Conservation (phyloP, 2,329 filamentous ascomycete genomes). For the Colletotrichum agaves region DNA sequence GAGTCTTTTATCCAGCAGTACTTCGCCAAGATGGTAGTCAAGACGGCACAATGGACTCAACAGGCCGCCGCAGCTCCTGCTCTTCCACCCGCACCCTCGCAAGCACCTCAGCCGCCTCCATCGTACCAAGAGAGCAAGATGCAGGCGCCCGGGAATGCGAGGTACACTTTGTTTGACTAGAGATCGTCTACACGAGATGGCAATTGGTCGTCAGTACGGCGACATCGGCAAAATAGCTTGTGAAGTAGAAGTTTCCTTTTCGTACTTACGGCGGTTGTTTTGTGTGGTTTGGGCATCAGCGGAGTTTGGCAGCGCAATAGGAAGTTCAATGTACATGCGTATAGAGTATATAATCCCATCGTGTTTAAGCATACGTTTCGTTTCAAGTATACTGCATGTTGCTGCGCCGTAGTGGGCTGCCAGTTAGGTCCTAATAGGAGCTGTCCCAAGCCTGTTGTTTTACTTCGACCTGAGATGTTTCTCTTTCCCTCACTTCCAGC, state of each 20-base stretch:
- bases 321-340: not conserved
- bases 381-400: no score
- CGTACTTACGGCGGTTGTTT: not conserved
- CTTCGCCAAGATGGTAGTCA: slow-evolving; percentile 75
- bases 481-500: no score
- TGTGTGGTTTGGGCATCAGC: slow-evolving; percentile 3
- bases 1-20: slow-evolving; percentile 84
- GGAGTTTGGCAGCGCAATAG: slow-evolving; percentile 13
- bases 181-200: slow-evolving; percentile 8
- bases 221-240: not conserved
- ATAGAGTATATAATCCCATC: not conserved
- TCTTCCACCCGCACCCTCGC: slow-evolving; percentile 21
- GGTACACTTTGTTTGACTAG: slow-evolving; percentile 36
- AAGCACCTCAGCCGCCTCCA: slow-evolving; percentile 17
- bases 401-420: no score
- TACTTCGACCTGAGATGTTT: no score
- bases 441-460: no score
- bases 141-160: slow-evolving; percentile 26
- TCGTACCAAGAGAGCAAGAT: slow-evolving; percentile 35
- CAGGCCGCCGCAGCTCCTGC: slow-evolving; percentile 7
- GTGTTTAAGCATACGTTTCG: no score
- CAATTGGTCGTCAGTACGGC: not conserved
- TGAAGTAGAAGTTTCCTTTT: slow-evolving; percentile 1
- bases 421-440: no score
- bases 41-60: slow-evolving; percentile 54